These are phyloP conservation scores for Paramecium primaurelia DNA, from an alignment of 73 alveolate genomes.

Conservation along the genomic window DNA sequence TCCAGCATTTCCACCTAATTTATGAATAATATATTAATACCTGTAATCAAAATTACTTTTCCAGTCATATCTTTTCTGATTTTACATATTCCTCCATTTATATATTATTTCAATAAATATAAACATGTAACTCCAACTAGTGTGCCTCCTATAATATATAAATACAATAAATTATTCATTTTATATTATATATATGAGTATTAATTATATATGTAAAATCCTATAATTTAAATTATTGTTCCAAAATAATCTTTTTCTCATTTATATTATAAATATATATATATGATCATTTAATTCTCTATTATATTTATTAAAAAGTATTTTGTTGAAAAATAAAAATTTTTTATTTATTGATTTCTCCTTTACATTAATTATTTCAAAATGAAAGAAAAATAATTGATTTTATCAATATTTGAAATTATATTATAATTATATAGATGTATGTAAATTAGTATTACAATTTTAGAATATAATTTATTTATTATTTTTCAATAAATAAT, in stretches of 20 bases:
- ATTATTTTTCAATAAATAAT: background rate
- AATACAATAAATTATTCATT: background rate
- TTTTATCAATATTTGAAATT: no score
- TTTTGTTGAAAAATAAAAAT: no score
- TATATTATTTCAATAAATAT: background rate
- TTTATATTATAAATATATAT: no score
- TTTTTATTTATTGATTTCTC: no score
- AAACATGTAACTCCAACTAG: background rate
- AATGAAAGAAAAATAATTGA: no score
- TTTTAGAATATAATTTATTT: background rate
- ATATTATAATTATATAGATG: no score
- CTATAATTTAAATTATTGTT: no score
- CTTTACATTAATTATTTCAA: no score
- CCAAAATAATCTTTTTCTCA: no score
- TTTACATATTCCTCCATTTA: background rate
- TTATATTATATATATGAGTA: background rate
- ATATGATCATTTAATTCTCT: background rate
- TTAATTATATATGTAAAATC: background rate
- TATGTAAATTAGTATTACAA: background rate
- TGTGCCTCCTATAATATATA: background rate
- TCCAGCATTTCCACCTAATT: conserved; percentile 3
- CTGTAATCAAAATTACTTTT: background rate
- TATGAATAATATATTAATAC: background rate
- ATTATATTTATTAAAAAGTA: no score
- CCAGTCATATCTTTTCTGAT: background rate